Percentiles rank a stretch among this genome's conserved stretches.
Evolutionary conservation across 192 early-diverging fungal species (phyloP).

Genomic region (Coemansia sp.): DNA sequence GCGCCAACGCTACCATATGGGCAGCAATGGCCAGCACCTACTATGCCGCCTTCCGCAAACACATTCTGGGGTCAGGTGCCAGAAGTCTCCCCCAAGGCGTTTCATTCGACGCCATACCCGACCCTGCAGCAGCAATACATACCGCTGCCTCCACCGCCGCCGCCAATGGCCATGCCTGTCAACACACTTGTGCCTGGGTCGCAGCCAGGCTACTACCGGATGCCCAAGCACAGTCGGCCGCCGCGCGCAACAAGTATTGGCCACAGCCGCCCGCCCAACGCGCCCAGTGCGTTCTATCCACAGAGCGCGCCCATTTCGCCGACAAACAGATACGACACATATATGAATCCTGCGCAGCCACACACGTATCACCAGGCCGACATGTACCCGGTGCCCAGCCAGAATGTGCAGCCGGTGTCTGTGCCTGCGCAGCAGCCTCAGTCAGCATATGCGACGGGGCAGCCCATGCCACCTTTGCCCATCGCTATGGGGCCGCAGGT

Average conservation of each 20-base stretch:
- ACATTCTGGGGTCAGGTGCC: conserved; percentile 11
- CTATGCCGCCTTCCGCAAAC: conserved; percentile 8
- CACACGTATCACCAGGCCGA: conserved; percentile 3
- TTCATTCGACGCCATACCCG: conserved; percentile 5
- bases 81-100: neutral
- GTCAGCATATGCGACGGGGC: conserved; percentile 1
- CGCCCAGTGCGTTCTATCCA: conserved; percentile 13
- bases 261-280: conserved; percentile 4
- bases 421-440: conserved; percentile 1
- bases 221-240: conserved; percentile 15
- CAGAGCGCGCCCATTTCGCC: conserved; percentile 44
- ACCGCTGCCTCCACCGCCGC: neutral
- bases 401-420: conserved; percentile 1
- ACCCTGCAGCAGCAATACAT: conserved; percentile 8
- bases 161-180: neutral
- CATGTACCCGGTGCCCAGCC: neutral
- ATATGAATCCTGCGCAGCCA: neutral
- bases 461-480: neutral
- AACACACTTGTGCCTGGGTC: neutral
- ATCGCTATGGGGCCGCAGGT: neutral
- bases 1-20: conserved; percentile 4
- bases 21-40: neutral
- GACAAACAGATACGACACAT: conserved; percentile 2
- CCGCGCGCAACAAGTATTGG: neutral
- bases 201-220: conserved; percentile 11